Conservation (phyloP, 805 yeast species). For the Tetrapisispora iriomotensis region DNA sequence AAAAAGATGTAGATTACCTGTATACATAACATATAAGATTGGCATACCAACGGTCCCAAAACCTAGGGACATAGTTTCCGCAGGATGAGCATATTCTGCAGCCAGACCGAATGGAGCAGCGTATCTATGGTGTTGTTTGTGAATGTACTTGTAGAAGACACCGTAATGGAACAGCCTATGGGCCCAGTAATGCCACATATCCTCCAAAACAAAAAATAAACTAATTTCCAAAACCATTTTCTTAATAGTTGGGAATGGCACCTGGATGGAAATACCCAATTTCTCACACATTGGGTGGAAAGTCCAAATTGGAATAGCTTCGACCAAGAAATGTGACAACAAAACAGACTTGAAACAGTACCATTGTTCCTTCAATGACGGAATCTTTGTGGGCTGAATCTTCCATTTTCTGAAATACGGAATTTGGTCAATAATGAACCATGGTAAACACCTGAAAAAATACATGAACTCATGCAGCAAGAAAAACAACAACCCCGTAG, state of each 20-base stretch:
- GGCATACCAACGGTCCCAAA: conserved; percentile 93
- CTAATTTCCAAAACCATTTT: conserved; percentile 56
- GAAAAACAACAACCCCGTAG: conserved; percentile 78
- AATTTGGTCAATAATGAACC: conserved; percentile 72
- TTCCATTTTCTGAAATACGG: conserved; percentile 75
- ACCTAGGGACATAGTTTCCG: conserved; percentile 79
- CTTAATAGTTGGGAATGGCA: conserved; percentile 66
- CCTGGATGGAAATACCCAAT: conserved; percentile 61
- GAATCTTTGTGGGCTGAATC: conserved; percentile 72
- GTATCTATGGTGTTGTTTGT: conserved; percentile 90
- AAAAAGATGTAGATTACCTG: conserved; percentile 66
- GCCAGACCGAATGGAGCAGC: conserved; percentile 94
- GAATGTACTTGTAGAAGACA: conserved; percentile 75
- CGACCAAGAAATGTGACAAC: conserved; percentile 75
- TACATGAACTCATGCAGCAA: conserved; percentile 72
- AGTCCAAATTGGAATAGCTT: conserved; percentile 89
- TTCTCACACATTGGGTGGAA: conserved; percentile 80
- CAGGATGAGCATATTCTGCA: conserved; percentile 95
- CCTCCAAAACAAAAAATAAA: conserved; percentile 76
- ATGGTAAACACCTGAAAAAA: conserved; percentile 83
- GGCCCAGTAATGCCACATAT: conserved; percentile 89
- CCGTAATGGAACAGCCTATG: conserved; percentile 82
- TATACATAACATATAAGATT: conserved; percentile 60
- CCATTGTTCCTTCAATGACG: conserved; percentile 74
- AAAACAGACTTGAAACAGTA: conserved; percentile 76